A percentile compares a stretch with the other conserved stretches of the same genome.
phyloP scores from a whole-genome alignment of 164 flowering plant species.

The Saururus chinensis region DNA sequence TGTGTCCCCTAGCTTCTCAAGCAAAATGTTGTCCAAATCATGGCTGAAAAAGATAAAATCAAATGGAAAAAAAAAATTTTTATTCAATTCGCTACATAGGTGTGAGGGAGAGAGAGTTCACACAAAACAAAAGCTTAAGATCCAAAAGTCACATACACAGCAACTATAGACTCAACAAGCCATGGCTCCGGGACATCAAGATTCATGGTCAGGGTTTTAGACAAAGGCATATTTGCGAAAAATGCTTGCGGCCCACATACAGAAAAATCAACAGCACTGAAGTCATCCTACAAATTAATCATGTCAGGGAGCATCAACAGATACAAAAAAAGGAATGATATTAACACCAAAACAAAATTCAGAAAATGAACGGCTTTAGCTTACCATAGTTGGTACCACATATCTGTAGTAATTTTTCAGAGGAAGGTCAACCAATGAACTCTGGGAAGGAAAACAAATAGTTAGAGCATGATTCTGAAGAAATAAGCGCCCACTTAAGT shows the following conservation, averaged over 20 bases:
- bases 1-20: slow-evolving; percentile 84
- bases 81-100: background rate
- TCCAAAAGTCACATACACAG: slow-evolving; percentile 50
- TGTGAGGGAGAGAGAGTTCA: background rate
- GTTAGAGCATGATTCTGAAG: background rate
- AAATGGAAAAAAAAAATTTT: background rate
- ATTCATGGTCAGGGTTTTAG: slow-evolving; percentile 98
- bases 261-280: slow-evolving; percentile 50
- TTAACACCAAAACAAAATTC: background rate
- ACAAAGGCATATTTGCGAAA: slow-evolving; percentile 91
- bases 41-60: slow-evolving; percentile 37
- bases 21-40: slow-evolving; percentile 96
- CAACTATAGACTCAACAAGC: slow-evolving; percentile 96
- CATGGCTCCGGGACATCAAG: slow-evolving; percentile 99
- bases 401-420: slow-evolving; percentile 95
- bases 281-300: slow-evolving; percentile 68
- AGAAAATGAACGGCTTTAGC: background rate
- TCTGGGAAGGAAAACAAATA: slow-evolving; percentile 41
- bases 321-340: slow-evolving; percentile 1
- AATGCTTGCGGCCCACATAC: slow-evolving; percentile 90
- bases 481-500: too few relatives aligned
- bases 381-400: slow-evolving; percentile 83
- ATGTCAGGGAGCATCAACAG: slow-evolving; percentile 7
- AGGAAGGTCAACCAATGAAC: slow-evolving; percentile 92
- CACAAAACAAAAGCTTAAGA: too few relatives aligned